A percentile compares a stretch with the other conserved stretches of the same genome.
Evolutionary conservation across 225 moss, liverwort and hornwort genomes (phyloP).

Genomic region (Polytrichum formosum): DNA sequence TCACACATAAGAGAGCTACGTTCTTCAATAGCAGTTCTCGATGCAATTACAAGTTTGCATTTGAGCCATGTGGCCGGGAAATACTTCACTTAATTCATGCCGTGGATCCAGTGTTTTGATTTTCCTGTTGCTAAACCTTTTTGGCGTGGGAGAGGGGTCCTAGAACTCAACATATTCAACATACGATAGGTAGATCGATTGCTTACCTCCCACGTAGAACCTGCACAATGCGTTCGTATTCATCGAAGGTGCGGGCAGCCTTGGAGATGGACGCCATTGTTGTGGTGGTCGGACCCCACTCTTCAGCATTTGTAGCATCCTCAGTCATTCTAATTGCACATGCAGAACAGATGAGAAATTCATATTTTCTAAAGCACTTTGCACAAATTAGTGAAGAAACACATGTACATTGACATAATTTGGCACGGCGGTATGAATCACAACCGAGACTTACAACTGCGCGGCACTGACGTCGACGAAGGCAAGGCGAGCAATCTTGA

Average conservation of each 20-base stretch:
- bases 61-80: no score
- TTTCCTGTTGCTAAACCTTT: no score
- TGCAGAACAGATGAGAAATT: no score
- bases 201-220: slow-evolving; percentile 13
- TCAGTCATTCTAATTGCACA: slow-evolving; percentile 13
- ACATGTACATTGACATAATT: not conserved
- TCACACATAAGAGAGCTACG: no score
- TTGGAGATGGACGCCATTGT: slow-evolving; percentile 11
- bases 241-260: slow-evolving; percentile 3
- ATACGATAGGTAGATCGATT: not conserved
- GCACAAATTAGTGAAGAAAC: not conserved
- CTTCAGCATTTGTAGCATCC: slow-evolving; percentile 19
- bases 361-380: no score
- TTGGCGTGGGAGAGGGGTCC: no score
- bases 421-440: not conserved
- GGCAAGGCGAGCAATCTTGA: slow-evolving; percentile 12
- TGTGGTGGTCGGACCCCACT: slow-evolving; percentile 14
- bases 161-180: no score
- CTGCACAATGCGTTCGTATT: slow-evolving; percentile 12
- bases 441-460: slow-evolving; percentile 3
- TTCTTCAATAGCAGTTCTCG: no score
- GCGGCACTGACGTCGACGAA: slow-evolving; percentile 10
- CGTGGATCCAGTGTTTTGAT: no score
- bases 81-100: no score
- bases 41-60: no score